Conservation (phyloP, 1,284 basidiomycete genomes). For the Xerocomus tenax region DNA sequence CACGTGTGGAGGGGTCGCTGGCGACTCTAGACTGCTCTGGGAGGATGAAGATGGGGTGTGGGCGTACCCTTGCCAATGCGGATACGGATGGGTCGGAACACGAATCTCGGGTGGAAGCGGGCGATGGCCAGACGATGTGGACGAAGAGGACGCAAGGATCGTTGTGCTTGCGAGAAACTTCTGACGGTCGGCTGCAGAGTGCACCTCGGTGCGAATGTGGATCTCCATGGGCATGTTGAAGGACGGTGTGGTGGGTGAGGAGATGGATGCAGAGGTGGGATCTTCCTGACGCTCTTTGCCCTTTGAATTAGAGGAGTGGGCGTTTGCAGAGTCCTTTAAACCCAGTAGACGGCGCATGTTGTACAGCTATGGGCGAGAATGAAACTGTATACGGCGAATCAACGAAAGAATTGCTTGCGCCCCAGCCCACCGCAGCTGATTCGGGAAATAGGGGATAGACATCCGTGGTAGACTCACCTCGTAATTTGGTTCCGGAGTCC, state of each 20-base stretch:
- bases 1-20: slow-evolving; percentile 32
- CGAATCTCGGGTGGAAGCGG: slow-evolving; percentile 29
- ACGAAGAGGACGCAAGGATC: slow-evolving; percentile 13
- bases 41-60: slow-evolving; percentile 28
- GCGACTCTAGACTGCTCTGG: slow-evolving; percentile 31
- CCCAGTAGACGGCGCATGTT: slow-evolving; percentile 28
- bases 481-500: slow-evolving; percentile 2
- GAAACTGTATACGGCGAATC: slow-evolving; percentile 17
- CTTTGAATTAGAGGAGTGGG: slow-evolving; percentile 13
- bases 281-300: slow-evolving; percentile 22
- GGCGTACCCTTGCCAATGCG: slow-evolving; percentile 29
- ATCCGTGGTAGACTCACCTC: slow-evolving; percentile 12
- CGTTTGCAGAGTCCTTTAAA: slow-evolving; percentile 21
- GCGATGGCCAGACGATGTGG: slow-evolving; percentile 15
- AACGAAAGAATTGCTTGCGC: slow-evolving; percentile 11
- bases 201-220: slow-evolving; percentile 26
- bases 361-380: slow-evolving; percentile 6
- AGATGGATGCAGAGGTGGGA: slow-evolving; percentile 2
- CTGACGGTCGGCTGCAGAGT: slow-evolving; percentile 16
- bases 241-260: slow-evolving; percentile 9
- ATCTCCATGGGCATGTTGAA: slow-evolving; percentile 21
- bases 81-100: slow-evolving; percentile 29
- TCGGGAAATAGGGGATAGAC: slow-evolving; percentile 8
- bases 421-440: slow-evolving; percentile 19
- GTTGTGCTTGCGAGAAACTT: slow-evolving; percentile 21